Percentiles rank a stretch among this genome's conserved stretches.
Conservation (phyloP, 192 early-diverging fungal genomes). For the Umbelopsis vinacea region DNA sequence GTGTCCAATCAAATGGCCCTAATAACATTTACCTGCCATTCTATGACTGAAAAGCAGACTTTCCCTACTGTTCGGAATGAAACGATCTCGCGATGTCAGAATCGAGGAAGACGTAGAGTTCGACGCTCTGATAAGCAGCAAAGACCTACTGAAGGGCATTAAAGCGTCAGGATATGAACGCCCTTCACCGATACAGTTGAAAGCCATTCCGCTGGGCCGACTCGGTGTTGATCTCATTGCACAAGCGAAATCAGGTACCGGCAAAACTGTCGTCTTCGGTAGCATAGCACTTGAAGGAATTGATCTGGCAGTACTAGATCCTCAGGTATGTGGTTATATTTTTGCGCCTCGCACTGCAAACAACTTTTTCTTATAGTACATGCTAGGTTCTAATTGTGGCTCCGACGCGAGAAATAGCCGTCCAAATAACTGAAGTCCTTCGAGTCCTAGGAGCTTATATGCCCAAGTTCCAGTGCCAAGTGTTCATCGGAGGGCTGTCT, state of each 20-base stretch:
- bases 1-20: not conserved
- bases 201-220: constrained; percentile 63
- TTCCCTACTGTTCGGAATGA: constrained; percentile 17
- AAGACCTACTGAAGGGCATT: constrained; percentile 47
- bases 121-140: constrained; percentile 49
- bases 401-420: constrained; percentile 66
- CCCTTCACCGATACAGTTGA: constrained; percentile 69
- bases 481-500: constrained; percentile 62
- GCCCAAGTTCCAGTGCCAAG: constrained; percentile 38
- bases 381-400: constrained; percentile 54
- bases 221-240: constrained; percentile 78
- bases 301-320: constrained; percentile 26
- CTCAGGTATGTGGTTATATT: constrained; percentile 30
- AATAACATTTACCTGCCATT: not conserved
- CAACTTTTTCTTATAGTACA: not conserved
- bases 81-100: constrained; percentile 53
- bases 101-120: constrained; percentile 62
- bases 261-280: constrained; percentile 80
- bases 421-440: constrained; percentile 64
- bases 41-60: not conserved
- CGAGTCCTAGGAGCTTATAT: constrained; percentile 39
- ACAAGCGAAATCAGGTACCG: constrained; percentile 83
- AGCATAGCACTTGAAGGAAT: constrained; percentile 57
- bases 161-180: constrained; percentile 53
- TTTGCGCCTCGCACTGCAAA: not conserved